phyloP scores from a whole-genome alignment of 306 rosid genomes.

The Vigna unguiculata region DNA sequence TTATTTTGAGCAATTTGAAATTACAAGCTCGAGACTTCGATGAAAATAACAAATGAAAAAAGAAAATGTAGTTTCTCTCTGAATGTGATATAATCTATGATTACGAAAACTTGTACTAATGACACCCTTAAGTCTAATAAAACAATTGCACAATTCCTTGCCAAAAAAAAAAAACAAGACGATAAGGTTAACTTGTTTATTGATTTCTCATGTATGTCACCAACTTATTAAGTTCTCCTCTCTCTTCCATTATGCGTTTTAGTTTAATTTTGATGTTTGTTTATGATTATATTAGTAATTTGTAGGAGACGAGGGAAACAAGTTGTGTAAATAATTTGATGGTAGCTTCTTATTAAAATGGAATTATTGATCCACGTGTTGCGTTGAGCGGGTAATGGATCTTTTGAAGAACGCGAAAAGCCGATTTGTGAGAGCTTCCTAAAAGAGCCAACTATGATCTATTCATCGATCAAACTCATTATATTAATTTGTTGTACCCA shows the following conservation, averaged over 20 bases:
- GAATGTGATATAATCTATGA: neutral
- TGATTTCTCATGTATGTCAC: neutral
- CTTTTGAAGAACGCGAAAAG: slow-evolving; percentile 48
- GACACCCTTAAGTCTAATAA: neutral
- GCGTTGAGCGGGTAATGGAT: slow-evolving; percentile 33
- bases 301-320: slow-evolving; percentile 13
- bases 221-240: neutral
- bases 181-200: neutral
- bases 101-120: neutral
- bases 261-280: neutral
- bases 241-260: slow-evolving; percentile 30
- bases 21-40: too few species aligned
- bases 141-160: too few species aligned
- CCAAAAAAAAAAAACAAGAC: neutral
- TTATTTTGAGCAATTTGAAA: too few species aligned
- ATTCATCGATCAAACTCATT: too few species aligned
- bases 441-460: slow-evolving; percentile 21
- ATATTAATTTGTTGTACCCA: neutral
- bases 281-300: neutral
- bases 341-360: slow-evolving; percentile 9
- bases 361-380: slow-evolving; percentile 37
- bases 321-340: slow-evolving; percentile 6
- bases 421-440: slow-evolving; percentile 38
- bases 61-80: neutral
- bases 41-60: neutral